These are phyloP conservation scores for Wickerhamiella qilinensis DNA, from an alignment of 805 yeast genomes.

Conservation along the genomic window DNA sequence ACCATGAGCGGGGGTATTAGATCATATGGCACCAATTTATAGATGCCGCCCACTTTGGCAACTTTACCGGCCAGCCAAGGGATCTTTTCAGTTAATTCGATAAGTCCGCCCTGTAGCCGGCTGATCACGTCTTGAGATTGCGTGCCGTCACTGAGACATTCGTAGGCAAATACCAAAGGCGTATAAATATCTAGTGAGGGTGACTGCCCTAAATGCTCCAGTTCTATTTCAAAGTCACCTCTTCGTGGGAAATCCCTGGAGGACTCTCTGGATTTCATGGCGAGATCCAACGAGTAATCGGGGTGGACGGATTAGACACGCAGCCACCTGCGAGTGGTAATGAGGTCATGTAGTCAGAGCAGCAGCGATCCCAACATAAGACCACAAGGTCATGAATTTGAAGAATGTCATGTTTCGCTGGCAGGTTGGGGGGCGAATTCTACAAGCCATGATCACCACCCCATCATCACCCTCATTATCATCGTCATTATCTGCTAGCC, in stretches of 20 bases:
- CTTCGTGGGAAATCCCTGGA: slow-evolving; percentile 20
- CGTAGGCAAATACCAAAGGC: neutral
- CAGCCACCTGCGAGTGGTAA: no score
- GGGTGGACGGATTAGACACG: no score
- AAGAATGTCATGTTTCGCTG: no score
- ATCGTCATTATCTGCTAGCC: no score
- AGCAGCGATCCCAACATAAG: no score
- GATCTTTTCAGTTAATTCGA: neutral
- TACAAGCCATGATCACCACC: no score
- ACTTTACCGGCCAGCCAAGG: neutral
- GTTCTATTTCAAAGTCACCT: slow-evolving; percentile 25
- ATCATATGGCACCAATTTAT: neutral
- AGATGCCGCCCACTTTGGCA: neutral
- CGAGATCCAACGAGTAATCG: no score
- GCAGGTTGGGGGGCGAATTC: no score
- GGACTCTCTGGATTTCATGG: no score
- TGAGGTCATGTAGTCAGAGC: no score
- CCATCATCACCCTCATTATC: no score
- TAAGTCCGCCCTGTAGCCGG: neutral
- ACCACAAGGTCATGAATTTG: no score
- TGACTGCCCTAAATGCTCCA: slow-evolving; percentile 11
- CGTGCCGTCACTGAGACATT: neutral
- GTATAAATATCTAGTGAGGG: neutral
- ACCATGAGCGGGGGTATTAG: neutral
- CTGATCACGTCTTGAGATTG: neutral